phyloP scores from a whole-genome alignment of 2,329 filamentous ascomycete species.

The Paraconiothyrium sp. region DNA sequence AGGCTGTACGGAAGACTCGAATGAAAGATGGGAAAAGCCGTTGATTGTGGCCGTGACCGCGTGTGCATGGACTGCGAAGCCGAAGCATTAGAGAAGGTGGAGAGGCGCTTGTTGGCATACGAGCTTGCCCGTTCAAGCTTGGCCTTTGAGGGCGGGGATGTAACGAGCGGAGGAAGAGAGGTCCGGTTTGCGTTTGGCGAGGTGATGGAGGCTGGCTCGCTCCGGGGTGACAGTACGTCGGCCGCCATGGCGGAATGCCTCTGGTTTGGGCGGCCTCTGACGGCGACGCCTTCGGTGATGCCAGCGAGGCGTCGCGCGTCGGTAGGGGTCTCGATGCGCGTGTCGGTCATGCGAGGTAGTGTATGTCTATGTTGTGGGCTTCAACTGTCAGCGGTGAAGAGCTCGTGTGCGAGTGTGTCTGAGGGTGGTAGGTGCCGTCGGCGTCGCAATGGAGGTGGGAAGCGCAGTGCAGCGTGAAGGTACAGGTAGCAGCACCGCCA shows the following conservation, averaged over 20 bases:
- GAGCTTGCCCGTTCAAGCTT: conserved; percentile 72
- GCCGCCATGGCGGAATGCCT: conserved; percentile 46
- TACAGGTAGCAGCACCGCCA: conserved; percentile 22
- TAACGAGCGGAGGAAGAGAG: conserved; percentile 60
- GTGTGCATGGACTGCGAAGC: conserved; percentile 52
- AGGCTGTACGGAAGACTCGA: conserved; percentile 88
- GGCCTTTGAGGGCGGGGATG: conserved; percentile 58
- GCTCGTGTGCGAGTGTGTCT: conserved; percentile 10
- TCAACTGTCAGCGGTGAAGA: conserved; percentile 33
- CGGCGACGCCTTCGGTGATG: conserved; percentile 40
- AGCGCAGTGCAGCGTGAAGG: conserved; percentile 18
- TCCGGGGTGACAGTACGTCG: conserved; percentile 48
- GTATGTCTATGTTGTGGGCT: conserved; percentile 19
- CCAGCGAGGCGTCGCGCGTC: conserved; percentile 41
- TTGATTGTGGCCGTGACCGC: conserved; percentile 81
- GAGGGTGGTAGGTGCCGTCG: conserved; percentile 7
- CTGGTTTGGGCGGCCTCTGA: conserved; percentile 30
- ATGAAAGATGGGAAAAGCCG: conserved; percentile 82
- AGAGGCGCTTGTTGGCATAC: conserved; percentile 81
- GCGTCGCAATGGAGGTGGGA: conserved; percentile 23
- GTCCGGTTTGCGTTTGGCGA: conserved; percentile 51
- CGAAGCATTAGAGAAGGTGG: conserved; percentile 81
- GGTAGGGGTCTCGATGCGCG: conserved; percentile 29
- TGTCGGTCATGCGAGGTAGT: conserved; percentile 47
- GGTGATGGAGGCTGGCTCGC: conserved; percentile 40